These are phyloP conservation scores for Mycothermus thermophilus DNA, from an alignment of 495 filamentous ascomycete species.

Conservation along the genomic window DNA sequence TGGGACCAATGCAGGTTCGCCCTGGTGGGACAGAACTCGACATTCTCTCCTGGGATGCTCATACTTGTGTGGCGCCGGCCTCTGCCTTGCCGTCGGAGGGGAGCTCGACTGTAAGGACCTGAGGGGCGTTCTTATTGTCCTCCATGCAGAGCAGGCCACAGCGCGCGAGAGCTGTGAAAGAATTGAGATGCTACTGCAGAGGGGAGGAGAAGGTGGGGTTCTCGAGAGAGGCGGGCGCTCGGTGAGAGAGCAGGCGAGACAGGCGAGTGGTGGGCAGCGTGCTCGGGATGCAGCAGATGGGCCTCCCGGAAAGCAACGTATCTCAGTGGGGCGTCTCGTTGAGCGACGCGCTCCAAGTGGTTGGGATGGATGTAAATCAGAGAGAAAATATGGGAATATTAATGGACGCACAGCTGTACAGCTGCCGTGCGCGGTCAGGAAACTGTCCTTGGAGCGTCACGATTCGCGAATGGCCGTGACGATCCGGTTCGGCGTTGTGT, in stretches of 20 bases:
- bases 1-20: constrained; percentile 18
- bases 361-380: constrained; percentile 9
- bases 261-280: background rate
- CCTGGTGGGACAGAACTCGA: constrained; percentile 28
- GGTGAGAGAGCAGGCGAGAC: too few species aligned
- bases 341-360: constrained; percentile 7
- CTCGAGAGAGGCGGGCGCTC: background rate
- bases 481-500: background rate
- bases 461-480: constrained; percentile 12
- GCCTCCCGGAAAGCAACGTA: constrained; percentile 4
- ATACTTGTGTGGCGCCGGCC: constrained; percentile 25
- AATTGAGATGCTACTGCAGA: background rate
- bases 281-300: constrained; percentile 16
- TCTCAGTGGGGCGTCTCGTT: constrained; percentile 16
- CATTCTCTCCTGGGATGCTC: constrained; percentile 20
- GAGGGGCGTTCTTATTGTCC: constrained; percentile 28
- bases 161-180: background rate
- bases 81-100: constrained; percentile 21
- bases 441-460: constrained; percentile 6
- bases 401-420: constrained; percentile 10
- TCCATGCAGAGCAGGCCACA: constrained; percentile 21
- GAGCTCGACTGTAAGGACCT: constrained; percentile 25
- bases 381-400: too few species aligned
- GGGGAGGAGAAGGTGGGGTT: background rate
- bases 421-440: constrained; percentile 1